Evolutionary conservation across 2,329 filamentous ascomycete genomes (phyloP), one percentile per base, ranked within the genome.

Genomic region (Purpureocillium takamizusanense): DNA sequence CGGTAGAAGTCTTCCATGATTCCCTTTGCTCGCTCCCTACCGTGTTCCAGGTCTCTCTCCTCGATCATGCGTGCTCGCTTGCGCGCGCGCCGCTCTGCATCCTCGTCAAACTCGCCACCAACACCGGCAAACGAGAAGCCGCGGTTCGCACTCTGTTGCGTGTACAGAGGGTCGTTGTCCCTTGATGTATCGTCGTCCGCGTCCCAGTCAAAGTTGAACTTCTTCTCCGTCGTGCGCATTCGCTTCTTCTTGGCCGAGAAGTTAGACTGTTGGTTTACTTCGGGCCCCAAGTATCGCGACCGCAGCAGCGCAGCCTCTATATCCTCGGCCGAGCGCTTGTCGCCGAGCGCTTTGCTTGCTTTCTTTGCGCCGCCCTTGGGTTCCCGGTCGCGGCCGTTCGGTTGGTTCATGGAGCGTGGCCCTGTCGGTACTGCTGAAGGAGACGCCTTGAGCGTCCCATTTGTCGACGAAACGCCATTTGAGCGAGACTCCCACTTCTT

Each of bases 201-300:
- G 50, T 95, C 94, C 92, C 92, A 98, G 52, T 94, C 92, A 52
- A 98, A 98, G 53, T 95, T 98, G 69, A 98, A 98, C 59, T 98
- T 97, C 63, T 89, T 87, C 55, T 95, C 90, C 1, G 86, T 92
- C 2, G 88, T 94, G 44, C 90, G 76, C 66, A 86, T 84, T 40
- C 90, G 77, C 69, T 97, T 97, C 74, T 97, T 98, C 67, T 92
- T 86, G 1, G 89, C 89, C 0, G 88, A 94, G 55, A 97, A 95
- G 29, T 76, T 94, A 4, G 84, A 89, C 40, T 71, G 74, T 46
- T 82, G 77, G 47, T 92, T 94, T 37, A 85, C 78, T 46, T 95
- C 86, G 1, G 86, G 83, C 3, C 92, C 92, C 74, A 97, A 89
- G 55, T 98, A 98, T 44, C 87, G 74, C 49, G 86, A 79, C 42